Percentiles rank a stretch among this genome's conserved stretches.
phyloP scores from a whole-genome alignment of 345 rosid species.

The Eutrema yunnanense region DNA sequence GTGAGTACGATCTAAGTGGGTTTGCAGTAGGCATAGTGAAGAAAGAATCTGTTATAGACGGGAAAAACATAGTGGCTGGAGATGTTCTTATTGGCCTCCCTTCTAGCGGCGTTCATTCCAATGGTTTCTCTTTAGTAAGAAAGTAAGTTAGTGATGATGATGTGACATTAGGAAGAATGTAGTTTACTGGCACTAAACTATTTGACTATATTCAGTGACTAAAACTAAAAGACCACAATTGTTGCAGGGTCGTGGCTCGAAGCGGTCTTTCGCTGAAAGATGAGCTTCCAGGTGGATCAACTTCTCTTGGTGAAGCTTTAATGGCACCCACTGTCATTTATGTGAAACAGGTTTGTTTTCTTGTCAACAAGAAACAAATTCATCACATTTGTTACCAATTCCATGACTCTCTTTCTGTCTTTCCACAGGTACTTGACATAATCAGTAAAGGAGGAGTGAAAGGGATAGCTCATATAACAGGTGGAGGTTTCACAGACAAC shows the following conservation, averaged over 20 bases:
- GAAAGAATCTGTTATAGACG: constrained; percentile 74
- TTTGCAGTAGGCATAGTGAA: constrained; percentile 89
- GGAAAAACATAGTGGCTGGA: constrained; percentile 69
- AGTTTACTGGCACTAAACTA: not conserved
- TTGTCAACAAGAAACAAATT: not conserved
- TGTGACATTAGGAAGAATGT: not conserved
- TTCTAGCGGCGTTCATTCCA: constrained; percentile 92
- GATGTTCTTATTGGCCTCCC: constrained; percentile 85
- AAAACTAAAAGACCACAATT: not conserved
- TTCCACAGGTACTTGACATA: constrained; percentile 60
- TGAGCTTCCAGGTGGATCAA: constrained; percentile 61
- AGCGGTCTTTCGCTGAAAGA: constrained; percentile 62
- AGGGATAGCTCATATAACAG: constrained; percentile 87
- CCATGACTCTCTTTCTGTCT: not conserved
- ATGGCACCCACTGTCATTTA: constrained; percentile 93
- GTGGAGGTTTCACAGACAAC: constrained; percentile 93
- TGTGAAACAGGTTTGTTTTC: constrained; percentile 65
- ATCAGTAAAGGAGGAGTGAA: constrained; percentile 80
- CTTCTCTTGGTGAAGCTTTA: constrained; percentile 70
- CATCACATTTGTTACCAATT: not conserved
- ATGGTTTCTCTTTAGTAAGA: constrained; percentile 92
- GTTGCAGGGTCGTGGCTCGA: constrained; percentile 57
- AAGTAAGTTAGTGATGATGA: constrained; percentile 32
- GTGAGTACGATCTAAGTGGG: constrained; percentile 91
- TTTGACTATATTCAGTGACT: not conserved